Conservation (phyloP, 129 eudicot genomes). For the Flaveria robusta region DNA sequence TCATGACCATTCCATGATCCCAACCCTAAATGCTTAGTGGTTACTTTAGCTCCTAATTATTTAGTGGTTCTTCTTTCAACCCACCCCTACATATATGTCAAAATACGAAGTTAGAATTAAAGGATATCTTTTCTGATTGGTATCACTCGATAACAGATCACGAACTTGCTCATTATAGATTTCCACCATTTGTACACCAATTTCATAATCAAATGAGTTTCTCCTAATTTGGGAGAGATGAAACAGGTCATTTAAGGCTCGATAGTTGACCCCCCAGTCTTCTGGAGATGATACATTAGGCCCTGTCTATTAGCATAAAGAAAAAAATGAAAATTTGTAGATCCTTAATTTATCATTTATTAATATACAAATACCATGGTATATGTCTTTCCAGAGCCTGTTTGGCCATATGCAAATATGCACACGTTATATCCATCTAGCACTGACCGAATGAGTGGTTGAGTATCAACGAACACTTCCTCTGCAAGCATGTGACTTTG, state of each 20-base stretch:
- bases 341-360: neutral
- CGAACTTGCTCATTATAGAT: conserved; percentile 93
- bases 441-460: conserved; percentile 77
- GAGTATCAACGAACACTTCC: conserved; percentile 84
- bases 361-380: conserved; percentile 59
- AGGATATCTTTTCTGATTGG: conserved; percentile 80
- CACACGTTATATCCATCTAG: conserved; percentile 87
- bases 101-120: conserved; percentile 24
- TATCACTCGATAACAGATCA: conserved; percentile 56
- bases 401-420: conserved; percentile 93
- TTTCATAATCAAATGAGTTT: conserved; percentile 61
- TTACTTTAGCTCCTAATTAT: neutral
- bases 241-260: conserved; percentile 84
- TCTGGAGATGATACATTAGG: conserved; percentile 62
- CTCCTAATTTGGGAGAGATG: conserved; percentile 69
- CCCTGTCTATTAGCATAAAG: conserved; percentile 52
- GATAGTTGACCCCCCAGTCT: conserved; percentile 93
- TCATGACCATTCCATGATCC: neutral
- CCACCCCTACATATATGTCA: neutral
- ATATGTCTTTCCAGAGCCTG: conserved; percentile 93
- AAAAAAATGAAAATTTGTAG: neutral
- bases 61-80: neutral
- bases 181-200: conserved; percentile 92
- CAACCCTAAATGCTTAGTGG: neutral
- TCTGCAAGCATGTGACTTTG: conserved; percentile 43